Evolutionary conservation across 2,329 filamentous ascomycete species (phyloP).

Genomic region (Dactylellina sp.): DNA sequence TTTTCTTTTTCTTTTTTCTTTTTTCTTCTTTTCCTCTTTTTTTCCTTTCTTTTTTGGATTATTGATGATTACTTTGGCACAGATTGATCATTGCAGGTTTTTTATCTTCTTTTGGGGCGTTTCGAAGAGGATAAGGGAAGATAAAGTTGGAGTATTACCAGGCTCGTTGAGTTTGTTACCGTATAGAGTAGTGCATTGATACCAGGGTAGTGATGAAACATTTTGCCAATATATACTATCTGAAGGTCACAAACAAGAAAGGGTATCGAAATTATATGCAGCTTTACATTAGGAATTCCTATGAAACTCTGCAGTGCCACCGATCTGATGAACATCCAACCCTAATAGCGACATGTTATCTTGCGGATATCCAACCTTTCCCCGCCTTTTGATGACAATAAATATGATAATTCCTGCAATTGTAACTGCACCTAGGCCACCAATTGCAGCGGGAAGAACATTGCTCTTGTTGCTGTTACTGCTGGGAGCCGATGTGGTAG

Average conservation of each 20-base stretch:
- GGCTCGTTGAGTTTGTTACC: not conserved
- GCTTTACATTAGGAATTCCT: not conserved
- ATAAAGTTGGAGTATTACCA: not conserved
- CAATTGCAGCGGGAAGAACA: slow-evolving; percentile 7
- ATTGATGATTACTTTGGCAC: slow-evolving; percentile 1
- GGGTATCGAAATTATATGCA: too few species aligned
- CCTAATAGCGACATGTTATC: not conserved
- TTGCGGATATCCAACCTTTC: not conserved
- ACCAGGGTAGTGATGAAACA: not conserved
- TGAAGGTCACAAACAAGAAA: too few species aligned
- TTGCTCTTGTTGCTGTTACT: not conserved
- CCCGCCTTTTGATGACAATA: not conserved
- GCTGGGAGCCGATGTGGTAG: not conserved
- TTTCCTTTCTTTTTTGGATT: not conserved
- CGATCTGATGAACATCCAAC: slow-evolving; percentile 10
- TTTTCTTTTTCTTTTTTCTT: not conserved
- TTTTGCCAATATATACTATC: too few species aligned
- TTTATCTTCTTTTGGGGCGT: not conserved
- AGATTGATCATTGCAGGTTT: not conserved
- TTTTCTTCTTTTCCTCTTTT: not conserved
- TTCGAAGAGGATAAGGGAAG: not conserved
- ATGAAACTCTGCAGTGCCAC: slow-evolving; percentile 3
- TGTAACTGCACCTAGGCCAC: not conserved
- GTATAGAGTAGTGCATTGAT: not conserved
- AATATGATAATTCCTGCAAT: slow-evolving; percentile 1